Conservation (phyloP, 192 early-diverging fungal species). For the Kappamyces sp. region DNA sequence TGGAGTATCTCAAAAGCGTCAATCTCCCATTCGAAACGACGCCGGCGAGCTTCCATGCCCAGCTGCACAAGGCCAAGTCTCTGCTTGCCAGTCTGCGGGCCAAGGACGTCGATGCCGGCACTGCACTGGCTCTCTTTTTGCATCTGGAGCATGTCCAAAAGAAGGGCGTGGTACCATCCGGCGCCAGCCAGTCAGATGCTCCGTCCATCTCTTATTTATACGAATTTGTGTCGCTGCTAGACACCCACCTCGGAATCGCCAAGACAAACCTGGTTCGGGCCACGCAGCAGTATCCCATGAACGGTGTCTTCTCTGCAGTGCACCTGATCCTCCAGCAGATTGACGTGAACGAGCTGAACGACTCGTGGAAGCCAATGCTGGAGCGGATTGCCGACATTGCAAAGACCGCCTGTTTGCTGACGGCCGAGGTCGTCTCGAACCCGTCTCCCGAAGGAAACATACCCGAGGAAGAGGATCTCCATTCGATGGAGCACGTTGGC, state of each 20-base stretch:
- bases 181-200: not conserved
- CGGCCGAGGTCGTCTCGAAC: slow-evolving; percentile 66
- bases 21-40: not conserved
- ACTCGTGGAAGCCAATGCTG: not conserved
- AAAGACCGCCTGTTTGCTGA: slow-evolving; percentile 49
- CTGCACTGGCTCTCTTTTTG: slow-evolving; percentile 15
- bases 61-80: slow-evolving; percentile 4
- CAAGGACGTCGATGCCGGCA: slow-evolving; percentile 21
- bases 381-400: slow-evolving; percentile 27
- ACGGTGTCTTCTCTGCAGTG: slow-evolving; percentile 4
- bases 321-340: not conserved
- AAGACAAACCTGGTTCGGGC: not conserved
- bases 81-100: slow-evolving; percentile 12
- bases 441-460: slow-evolving; percentile 87
- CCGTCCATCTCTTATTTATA: not conserved
- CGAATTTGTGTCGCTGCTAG: not conserved
- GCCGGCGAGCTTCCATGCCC: slow-evolving; percentile 5
- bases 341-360: not conserved
- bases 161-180: not conserved
- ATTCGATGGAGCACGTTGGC: slow-evolving; percentile 32
- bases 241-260: not conserved
- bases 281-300: not conserved
- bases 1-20: slow-evolving; percentile 9
- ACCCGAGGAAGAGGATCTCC: slow-evolving; percentile 50
- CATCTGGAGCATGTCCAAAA: slow-evolving; percentile 15